Conservation (phyloP, 2,329 filamentous ascomycete species). For the Xylaria sp. region DNA sequence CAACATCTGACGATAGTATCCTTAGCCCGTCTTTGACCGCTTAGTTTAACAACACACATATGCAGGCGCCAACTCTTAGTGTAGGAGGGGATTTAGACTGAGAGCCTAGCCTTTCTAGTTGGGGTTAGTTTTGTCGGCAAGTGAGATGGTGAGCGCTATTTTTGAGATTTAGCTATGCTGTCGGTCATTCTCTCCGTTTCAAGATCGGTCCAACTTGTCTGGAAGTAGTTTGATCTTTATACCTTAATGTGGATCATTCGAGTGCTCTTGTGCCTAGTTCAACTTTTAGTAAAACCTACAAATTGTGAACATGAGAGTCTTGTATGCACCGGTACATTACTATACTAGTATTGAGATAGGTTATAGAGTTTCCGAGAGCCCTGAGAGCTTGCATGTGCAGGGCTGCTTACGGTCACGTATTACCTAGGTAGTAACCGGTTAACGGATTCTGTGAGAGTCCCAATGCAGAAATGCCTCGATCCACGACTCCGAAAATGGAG, state of each 20-base stretch:
- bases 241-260: not conserved
- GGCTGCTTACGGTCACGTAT: not conserved
- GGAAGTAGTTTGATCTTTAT: too few relatives aligned
- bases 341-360: too few relatives aligned
- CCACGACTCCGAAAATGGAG: not conserved
- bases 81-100: not conserved
- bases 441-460: not conserved
- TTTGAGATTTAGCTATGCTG: not conserved
- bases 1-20: conserved; percentile 18
- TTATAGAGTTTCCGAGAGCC: conserved; percentile 4
- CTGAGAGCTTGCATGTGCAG: conserved; percentile 11
- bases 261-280: not conserved
- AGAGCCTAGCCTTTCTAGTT: not conserved
- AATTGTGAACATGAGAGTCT: not conserved
- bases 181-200: not conserved
- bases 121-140: not conserved
- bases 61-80: not conserved
- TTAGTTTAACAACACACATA: conserved; percentile 13
- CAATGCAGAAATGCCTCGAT: not conserved
- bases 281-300: not conserved
- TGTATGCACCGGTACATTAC: not conserved
- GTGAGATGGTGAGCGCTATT: conserved; percentile 6
- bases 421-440: not conserved
- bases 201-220: not conserved
- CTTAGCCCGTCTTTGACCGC: conserved; percentile 28